Evolutionary conservation across 306 rosid genomes (phyloP).

Genomic region (Dalbergia cochinchinensis): DNA sequence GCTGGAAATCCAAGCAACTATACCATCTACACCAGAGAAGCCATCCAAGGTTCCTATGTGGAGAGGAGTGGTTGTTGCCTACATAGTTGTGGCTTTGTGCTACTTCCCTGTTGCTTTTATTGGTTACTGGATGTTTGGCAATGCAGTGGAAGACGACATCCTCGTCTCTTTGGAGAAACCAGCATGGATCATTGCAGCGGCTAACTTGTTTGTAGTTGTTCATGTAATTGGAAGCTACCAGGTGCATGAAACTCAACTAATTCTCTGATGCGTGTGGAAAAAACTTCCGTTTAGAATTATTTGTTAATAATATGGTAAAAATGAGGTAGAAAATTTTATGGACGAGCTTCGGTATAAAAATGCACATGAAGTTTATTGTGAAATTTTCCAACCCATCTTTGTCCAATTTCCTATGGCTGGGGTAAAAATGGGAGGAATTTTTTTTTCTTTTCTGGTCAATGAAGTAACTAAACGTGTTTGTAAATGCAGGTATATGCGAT

Average conservation of each 20-base stretch:
- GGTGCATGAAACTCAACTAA: slow-evolving; percentile 50
- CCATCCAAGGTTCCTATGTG: slow-evolving; percentile 97
- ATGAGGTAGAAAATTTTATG: too few relatives aligned
- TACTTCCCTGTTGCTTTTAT: slow-evolving; percentile 92
- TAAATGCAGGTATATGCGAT: slow-evolving; percentile 73
- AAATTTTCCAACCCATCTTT: too few relatives aligned
- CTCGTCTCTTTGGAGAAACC: slow-evolving; percentile 77
- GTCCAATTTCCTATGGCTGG: too few relatives aligned
- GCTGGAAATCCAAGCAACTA: slow-evolving; percentile 93
- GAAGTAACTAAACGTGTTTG: not conserved
- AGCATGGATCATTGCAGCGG: slow-evolving; percentile 79
- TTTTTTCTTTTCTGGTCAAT: not conserved
- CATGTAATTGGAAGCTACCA: slow-evolving; percentile 97
- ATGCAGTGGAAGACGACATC: slow-evolving; percentile 59
- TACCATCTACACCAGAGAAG: slow-evolving; percentile 87
- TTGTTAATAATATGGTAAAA: too few relatives aligned
- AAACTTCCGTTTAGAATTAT: not conserved
- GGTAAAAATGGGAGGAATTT: too few relatives aligned
- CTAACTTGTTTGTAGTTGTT: slow-evolving; percentile 88
- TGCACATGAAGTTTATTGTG: too few relatives aligned
- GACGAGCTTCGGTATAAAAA: too few relatives aligned
- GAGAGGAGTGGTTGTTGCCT: slow-evolving; percentile 90
- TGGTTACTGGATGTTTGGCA: slow-evolving; percentile 83
- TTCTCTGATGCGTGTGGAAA: not conserved
- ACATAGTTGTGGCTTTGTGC: slow-evolving; percentile 84